phyloP scores from a whole-genome alignment of 441 rosid genomes.

The Aleurites moluccanus region DNA sequence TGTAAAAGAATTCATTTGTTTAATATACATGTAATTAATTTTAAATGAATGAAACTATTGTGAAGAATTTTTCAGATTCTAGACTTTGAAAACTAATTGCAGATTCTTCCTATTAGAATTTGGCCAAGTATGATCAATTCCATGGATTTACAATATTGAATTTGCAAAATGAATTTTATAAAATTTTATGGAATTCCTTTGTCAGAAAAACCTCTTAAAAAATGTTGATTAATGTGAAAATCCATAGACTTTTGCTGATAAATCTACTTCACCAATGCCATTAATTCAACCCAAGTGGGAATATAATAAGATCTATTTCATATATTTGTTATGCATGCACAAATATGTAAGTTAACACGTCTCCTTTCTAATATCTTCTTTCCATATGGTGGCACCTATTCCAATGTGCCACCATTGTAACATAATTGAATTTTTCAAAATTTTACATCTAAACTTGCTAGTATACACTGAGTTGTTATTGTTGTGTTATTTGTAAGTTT shows the following conservation, averaged over 20 bases:
- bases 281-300: background rate
- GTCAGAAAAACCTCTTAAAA: background rate
- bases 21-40: background rate
- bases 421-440: background rate
- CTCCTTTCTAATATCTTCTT: background rate
- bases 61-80: background rate
- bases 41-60: background rate
- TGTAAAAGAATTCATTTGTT: background rate
- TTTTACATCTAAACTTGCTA: background rate
- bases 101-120: background rate
- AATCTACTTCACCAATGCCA: background rate
- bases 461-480: background rate
- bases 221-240: background rate
- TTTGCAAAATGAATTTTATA: no score
- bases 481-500: constrained; percentile 1
- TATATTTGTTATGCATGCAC: background rate
- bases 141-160: background rate
- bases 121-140: no score
- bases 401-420: background rate
- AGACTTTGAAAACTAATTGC: background rate
- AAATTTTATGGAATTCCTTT: no score
- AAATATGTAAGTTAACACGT: background rate
- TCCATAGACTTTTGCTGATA: background rate
- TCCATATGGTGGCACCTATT: background rate
- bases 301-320: background rate